A percentile compares a stretch with the other conserved stretches of the same genome.
Conservation (phyloP, 768 basidiomycete genomes). For the Hygrocybe punicea region DNA sequence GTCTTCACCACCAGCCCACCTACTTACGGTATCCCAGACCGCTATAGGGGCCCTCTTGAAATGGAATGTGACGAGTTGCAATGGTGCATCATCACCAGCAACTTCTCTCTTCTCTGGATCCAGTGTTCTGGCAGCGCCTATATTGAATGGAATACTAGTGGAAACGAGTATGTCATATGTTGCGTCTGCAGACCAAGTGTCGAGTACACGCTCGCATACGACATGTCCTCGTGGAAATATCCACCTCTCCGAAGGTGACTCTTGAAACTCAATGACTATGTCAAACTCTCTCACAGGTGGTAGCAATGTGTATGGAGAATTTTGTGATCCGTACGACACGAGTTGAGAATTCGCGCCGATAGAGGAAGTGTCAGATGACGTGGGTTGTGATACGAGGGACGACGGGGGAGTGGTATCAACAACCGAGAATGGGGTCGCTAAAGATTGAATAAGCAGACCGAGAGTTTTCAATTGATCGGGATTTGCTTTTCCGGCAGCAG, state of each 20-base stretch:
- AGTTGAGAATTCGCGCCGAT: slow-evolving; percentile 7
- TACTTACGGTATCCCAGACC: slow-evolving; percentile 56
- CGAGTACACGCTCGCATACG: slow-evolving; percentile 42
- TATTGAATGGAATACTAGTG: slow-evolving; percentile 45
- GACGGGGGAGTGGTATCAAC: neutral
- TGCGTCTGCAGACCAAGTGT: slow-evolving; percentile 19
- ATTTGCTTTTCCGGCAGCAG: slow-evolving; percentile 58
- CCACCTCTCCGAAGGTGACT: slow-evolving; percentile 61
- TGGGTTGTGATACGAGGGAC: neutral
- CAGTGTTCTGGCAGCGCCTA: slow-evolving; percentile 11
- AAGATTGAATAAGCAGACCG: slow-evolving; percentile 67
- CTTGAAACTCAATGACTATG: slow-evolving; percentile 67
- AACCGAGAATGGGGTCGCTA: slow-evolving; percentile 34
- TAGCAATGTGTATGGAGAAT: slow-evolving; percentile 7
- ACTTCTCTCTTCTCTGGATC: slow-evolving; percentile 8
- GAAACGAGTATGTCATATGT: slow-evolving; percentile 40
- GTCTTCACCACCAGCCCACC: slow-evolving; percentile 60
- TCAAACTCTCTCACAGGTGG: slow-evolving; percentile 58
- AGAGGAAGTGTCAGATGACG: slow-evolving; percentile 9
- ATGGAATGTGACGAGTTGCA: slow-evolving; percentile 44
- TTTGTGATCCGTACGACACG: neutral
- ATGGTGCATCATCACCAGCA: slow-evolving; percentile 14
- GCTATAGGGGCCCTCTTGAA: slow-evolving; percentile 46
- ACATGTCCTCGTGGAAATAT: slow-evolving; percentile 61
- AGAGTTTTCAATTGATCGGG: slow-evolving; percentile 65